A percentile compares a stretch with the other conserved stretches of the same genome.
These are phyloP conservation scores for Marsdenia floribunda DNA, from an alignment of 257 asterid species.

Conservation along the genomic window DNA sequence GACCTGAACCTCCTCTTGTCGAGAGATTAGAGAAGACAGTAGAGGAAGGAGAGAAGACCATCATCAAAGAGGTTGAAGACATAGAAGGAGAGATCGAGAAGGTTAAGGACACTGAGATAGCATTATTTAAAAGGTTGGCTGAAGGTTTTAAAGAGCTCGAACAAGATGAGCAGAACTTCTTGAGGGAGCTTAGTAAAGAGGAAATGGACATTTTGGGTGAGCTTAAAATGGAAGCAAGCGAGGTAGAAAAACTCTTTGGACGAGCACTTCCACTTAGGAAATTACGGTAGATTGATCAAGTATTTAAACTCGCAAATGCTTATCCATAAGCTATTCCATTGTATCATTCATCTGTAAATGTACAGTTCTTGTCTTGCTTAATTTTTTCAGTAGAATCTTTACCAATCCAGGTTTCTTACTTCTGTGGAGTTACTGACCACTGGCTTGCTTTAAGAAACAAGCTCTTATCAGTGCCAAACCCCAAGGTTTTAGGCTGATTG, in stretches of 20 bases:
- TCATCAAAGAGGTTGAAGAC: constrained; percentile 77
- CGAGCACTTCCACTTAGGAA: constrained; percentile 73
- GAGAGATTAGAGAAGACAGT: constrained; percentile 94
- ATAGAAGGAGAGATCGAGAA: constrained; percentile 60
- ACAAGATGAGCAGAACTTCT: constrained; percentile 60
- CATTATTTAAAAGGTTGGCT: constrained; percentile 48
- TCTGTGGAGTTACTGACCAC: too few relatives aligned
- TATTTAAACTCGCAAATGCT: background rate
- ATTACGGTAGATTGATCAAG: constrained; percentile 37
- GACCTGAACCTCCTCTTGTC: constrained; percentile 89
- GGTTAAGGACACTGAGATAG: constrained; percentile 50
- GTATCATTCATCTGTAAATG: background rate
- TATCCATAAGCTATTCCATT: background rate
- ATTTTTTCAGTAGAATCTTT: too few relatives aligned
- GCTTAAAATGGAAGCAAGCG: constrained; percentile 80
- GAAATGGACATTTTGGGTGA: constrained; percentile 74
- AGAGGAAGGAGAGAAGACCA: constrained; percentile 82
- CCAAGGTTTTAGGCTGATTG: background rate
- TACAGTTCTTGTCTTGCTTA: constrained; percentile 2
- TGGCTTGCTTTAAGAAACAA: too few relatives aligned
- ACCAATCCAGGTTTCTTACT: too few relatives aligned
- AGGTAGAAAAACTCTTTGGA: constrained; percentile 79
- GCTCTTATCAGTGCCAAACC: background rate
- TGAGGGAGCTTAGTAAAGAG: constrained; percentile 65
- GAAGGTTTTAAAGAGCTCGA: constrained; percentile 75